phyloP scores from a whole-genome alignment of 768 basidiomycete genomes.

The Pulveroboletus frians region DNA sequence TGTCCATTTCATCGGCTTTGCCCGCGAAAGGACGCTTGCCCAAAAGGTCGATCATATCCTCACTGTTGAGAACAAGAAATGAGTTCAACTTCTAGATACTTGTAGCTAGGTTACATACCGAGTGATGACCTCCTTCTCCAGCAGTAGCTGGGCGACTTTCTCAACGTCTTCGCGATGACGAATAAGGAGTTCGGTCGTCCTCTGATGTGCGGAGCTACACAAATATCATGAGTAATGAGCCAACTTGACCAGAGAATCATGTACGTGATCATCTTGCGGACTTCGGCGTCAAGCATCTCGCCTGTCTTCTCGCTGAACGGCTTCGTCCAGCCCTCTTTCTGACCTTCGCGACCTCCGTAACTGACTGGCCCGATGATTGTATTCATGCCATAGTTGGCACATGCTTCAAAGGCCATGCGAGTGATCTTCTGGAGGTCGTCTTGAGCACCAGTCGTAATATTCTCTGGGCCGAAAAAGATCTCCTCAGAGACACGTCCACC shows the following conservation, averaged over 20 bases:
- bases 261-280: constrained; percentile 92
- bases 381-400: constrained; percentile 97
- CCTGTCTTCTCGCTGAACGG: constrained; percentile 98
- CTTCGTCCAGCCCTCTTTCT: constrained; percentile 89
- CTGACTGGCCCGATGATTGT: constrained; percentile 90
- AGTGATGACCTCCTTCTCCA: constrained; percentile 96
- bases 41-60: constrained; percentile 81
- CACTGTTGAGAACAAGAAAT: constrained; percentile 38
- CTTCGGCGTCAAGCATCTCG: constrained; percentile 86
- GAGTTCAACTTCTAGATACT: not conserved
- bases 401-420: constrained; percentile 93
- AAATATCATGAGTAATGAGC: constrained; percentile 6
- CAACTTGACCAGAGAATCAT: constrained; percentile 16
- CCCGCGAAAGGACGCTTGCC: constrained; percentile 80
- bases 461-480: constrained; percentile 88
- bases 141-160: constrained; percentile 82
- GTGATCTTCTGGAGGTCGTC: constrained; percentile 99
- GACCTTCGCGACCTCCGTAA: constrained; percentile 83
- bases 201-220: constrained; percentile 65
- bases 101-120: constrained; percentile 46
- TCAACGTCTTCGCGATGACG: constrained; percentile 84
- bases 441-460: constrained; percentile 97
- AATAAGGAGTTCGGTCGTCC: constrained; percentile 77
- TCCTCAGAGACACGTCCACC: constrained; percentile 98
- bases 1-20: constrained; percentile 90